Evolutionary conservation across 2,329 filamentous ascomycete species (phyloP), one percentile per base, ranked within the genome.

Genomic region (Pseudocercospora eumusae): DNA sequence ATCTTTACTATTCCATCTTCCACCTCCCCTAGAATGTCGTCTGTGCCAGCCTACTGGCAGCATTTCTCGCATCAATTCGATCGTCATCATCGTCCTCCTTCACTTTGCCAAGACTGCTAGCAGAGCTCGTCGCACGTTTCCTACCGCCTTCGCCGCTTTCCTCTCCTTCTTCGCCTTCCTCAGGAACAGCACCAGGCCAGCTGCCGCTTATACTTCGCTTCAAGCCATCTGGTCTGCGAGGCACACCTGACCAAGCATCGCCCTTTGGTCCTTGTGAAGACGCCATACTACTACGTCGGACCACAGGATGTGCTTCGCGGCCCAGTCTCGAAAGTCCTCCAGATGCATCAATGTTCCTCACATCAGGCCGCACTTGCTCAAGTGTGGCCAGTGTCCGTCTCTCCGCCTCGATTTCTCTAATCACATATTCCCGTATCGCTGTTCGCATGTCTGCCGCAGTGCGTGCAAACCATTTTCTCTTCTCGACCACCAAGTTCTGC

Each of bases 181-280:
- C 70, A n/a, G 84, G 73, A 33, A 69, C 73, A 13, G 63, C 66
- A 45, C 64, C 80, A 66, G 88, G 84, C 66, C 90, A 84, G 73
- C 86, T 90, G 53, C 89, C 87, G 60, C 89, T 92, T 67, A 93
- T 83, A 73, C 88, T 93, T 70, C 92, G 84, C 72, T 85, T 89
- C 60, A 92, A 78, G n/a, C 87, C 88, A 70, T 96, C 91, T 28
- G 88, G 87, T 59, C 91, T 85, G 64, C 95, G 85, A 36, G 93
- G 91, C 27, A 97, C 92, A 61, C 95, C 95, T 71, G 92, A 96
- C 95, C 95, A 99, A 15, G 95, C 89, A 76, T 99, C 95, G n/a
- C 95, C 95, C 79, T 96, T 96, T 55, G 95, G 93, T 0, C 95
- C 95, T 78, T 99, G 95, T 71, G 90, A 95, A 52, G 91, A 90